A percentile compares a stretch with the other conserved stretches of the same genome.
phyloP scores from a whole-genome alignment of 148 eudicot species.

The Vaccinium corymbosum region DNA sequence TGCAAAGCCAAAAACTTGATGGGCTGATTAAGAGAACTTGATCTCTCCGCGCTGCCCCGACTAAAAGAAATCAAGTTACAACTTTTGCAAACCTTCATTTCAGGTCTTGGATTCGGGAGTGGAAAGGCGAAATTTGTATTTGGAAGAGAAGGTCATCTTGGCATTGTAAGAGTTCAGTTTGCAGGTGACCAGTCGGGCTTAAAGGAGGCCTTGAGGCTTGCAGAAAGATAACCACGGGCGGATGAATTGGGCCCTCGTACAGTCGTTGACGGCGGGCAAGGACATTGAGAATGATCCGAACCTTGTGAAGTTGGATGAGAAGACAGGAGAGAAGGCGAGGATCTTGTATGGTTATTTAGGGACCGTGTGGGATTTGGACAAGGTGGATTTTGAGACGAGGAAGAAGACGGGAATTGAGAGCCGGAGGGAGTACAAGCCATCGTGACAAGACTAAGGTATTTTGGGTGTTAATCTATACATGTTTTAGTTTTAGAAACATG shows the following conservation, averaged over 20 bases:
- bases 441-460: conserved; percentile 4
- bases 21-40: not conserved
- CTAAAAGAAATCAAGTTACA: not conserved
- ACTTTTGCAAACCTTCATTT: conserved; percentile 15
- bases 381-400: conserved; percentile 63
- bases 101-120: conserved; percentile 73
- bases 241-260: conserved; percentile 61
- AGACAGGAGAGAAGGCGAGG: conserved; percentile 69
- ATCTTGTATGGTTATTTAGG: conserved; percentile 76
- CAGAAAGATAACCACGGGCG: conserved; percentile 77
- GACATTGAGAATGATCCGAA: conserved; percentile 74
- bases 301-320: conserved; percentile 57
- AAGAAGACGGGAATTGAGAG: conserved; percentile 69
- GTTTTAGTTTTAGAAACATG: not conserved
- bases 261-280: conserved; percentile 38
- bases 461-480: not conserved
- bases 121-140: conserved; percentile 83
- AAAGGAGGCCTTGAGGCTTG: conserved; percentile 68
- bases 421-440: conserved; percentile 43
- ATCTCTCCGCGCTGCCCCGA: not conserved
- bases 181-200: conserved; percentile 64
- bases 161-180: conserved; percentile 67
- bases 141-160: conserved; percentile 76
- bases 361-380: conserved; percentile 68
- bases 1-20: not conserved